phyloP scores from a whole-genome alignment of 2,329 filamentous ascomycete species.

The Diaporthe destruens region DNA sequence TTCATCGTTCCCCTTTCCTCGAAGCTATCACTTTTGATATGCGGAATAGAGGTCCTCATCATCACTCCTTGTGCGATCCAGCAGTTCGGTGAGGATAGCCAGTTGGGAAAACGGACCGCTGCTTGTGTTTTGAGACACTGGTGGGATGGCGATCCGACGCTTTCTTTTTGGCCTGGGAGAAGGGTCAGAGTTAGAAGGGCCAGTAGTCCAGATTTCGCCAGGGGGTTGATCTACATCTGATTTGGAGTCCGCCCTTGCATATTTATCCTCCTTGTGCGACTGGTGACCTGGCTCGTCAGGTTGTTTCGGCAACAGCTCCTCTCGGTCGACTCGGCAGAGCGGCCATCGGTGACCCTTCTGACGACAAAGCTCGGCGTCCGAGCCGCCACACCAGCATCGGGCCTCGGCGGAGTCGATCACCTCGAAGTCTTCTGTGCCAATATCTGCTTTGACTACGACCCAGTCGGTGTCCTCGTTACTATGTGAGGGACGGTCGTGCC shows the following conservation, averaged over 20 bases:
- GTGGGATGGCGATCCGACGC: too few species aligned
- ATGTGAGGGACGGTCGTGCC: not conserved
- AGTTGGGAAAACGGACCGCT: not conserved
- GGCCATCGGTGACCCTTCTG: not conserved
- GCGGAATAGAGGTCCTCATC: not conserved
- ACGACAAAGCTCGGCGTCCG: not conserved
- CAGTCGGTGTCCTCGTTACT: not conserved
- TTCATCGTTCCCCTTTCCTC: not conserved
- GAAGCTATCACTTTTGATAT: not conserved
- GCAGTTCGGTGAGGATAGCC: not conserved
- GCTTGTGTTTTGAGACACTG: not conserved
- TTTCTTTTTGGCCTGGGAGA: too few species aligned
- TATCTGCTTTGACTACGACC: not conserved
- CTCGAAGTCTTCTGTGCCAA: not conserved
- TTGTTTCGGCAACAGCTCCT: not conserved
- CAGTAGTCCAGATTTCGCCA: not conserved
- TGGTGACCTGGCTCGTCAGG: not conserved
- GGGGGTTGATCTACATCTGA: too few species aligned
- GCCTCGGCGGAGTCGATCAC: not conserved
- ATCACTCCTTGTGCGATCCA: not conserved
- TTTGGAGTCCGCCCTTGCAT: accelerated
- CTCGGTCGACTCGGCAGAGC: not conserved
- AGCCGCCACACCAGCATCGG: conserved; percentile 9
- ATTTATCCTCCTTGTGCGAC: too few species aligned
- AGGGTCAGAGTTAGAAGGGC: not conserved